These are phyloP conservation scores for Buddleja alternifolia DNA, from an alignment of 257 asterid species.

Conservation along the genomic window DNA sequence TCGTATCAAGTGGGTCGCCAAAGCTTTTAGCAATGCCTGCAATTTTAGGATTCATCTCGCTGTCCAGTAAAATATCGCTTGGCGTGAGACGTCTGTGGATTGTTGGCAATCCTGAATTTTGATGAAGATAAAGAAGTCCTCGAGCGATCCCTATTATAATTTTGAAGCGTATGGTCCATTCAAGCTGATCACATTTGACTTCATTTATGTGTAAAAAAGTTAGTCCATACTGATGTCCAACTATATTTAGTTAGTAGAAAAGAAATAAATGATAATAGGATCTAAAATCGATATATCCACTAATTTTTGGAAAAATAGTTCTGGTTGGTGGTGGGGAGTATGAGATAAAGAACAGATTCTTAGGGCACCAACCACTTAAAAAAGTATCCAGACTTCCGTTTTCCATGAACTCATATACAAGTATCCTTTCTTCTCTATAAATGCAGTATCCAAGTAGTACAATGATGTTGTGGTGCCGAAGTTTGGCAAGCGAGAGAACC, in stretches of 20 bases:
- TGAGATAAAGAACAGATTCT: too few species aligned
- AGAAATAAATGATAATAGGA: too few species aligned
- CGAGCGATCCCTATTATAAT: constrained; percentile 15
- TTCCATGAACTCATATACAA: constrained; percentile 26
- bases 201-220: background rate
- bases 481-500: background rate
- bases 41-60: constrained; percentile 34
- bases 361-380: background rate
- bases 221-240: too few species aligned
- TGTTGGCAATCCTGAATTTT: constrained; percentile 15
- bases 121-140: constrained; percentile 37
- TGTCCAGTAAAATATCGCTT: background rate
- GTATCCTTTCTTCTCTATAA: background rate
- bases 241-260: too few species aligned
- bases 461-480: constrained; percentile 6
- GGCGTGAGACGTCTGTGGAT: constrained; percentile 26
- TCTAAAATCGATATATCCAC: too few species aligned
- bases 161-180: background rate
- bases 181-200: background rate
- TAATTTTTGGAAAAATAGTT: too few species aligned
- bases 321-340: too few species aligned
- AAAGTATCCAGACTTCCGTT: constrained; percentile 7
- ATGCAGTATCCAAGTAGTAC: constrained; percentile 11
- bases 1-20: too few species aligned
- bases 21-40: constrained; percentile 6